Evolutionary conservation across 2,329 filamentous ascomycete species (phyloP).

Genomic region (Bipolaris oryzae): DNA sequence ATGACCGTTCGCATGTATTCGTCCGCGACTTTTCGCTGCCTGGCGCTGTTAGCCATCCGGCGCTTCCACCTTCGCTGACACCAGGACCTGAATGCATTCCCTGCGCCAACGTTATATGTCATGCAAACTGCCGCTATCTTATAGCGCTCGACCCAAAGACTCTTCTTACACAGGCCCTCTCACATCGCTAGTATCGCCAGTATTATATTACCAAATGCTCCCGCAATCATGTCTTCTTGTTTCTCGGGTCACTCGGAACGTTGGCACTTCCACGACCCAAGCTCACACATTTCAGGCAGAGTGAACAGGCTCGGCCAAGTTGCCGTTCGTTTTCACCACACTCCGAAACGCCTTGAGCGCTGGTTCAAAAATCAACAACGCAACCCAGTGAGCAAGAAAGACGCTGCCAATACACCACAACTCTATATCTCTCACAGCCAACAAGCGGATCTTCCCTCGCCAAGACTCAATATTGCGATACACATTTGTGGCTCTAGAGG

Average conservation of each 20-base stretch:
- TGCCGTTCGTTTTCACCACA: conserved; percentile 25
- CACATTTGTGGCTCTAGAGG: conserved; percentile 61
- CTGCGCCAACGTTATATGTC: neutral
- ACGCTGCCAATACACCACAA: neutral
- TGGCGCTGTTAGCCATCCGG: neutral
- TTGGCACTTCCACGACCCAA: neutral
- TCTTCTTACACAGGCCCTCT: neutral
- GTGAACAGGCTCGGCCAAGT: conserved; percentile 26
- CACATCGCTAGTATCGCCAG: neutral
- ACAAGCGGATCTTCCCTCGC: conserved; percentile 5
- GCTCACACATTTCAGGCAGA: conserved; percentile 4
- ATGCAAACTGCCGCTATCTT: neutral
- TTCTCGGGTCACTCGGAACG: neutral
- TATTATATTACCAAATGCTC: neutral
- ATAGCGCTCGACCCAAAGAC: neutral
- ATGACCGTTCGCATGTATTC: neutral
- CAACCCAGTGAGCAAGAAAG: neutral
- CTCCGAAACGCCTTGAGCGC: conserved; percentile 20
- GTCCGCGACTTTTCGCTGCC: neutral
- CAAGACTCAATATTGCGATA: conserved; percentile 59
- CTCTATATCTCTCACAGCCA: neutral
- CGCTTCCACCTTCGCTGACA: neutral
- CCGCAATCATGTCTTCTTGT: neutral
- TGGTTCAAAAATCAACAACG: conserved; percentile 25
- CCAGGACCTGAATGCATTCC: neutral